Evolutionary conservation across 192 early-diverging fungal species (phyloP), one percentile per base, ranked within the genome.

Genomic region (Podila verticillata): DNA sequence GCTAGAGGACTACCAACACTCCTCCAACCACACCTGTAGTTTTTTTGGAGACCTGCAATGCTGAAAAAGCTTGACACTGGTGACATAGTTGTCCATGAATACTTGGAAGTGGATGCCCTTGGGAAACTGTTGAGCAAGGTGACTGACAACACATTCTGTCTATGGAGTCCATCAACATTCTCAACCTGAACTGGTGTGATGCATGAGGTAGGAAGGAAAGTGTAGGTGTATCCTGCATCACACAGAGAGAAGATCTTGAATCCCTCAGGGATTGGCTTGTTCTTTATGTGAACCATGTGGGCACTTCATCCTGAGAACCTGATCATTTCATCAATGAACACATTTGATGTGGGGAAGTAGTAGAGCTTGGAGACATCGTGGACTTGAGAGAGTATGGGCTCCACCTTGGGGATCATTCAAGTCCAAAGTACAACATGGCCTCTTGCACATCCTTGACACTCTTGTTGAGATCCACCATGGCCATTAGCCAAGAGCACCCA

Each of bases 181-280:
- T 58, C 31, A 15, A 70, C 63, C 8, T 15, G 39, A 29, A 58
- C n/a, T 9, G 61, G n/a, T 0, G 24, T 19, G 3, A 72, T 63
- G 2, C 57, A 8, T 26, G 66, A 83, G 24, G 61, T 69, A 15
- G 65, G 68, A 5, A 68, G 17, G 59, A 75, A 83, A 5, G 70
- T n/a, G 30, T 51, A 83, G 0, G 65, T 83, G 49, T 78, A 73
- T 44, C 74, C 66, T 60, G 74, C 47, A 48, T 83, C 70, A 51
- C 70, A 83, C 6, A 83, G 70, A n/a, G 82, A 70, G 36, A 78
- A 54, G 36, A 83, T 66, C 58, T 83, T 78, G 47, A 68, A 83
- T 5, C 70, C 74, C 36, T 78, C 70, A 0, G 70, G 70, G 0
- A 57, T 83, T 0, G 82, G 66, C n/a, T 83, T 83, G 28, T 73